A percentile compares a stretch with the other conserved stretches of the same genome.
Evolutionary conservation across 257 asterid species (phyloP).

Genomic region (Asclepias syriaca): DNA sequence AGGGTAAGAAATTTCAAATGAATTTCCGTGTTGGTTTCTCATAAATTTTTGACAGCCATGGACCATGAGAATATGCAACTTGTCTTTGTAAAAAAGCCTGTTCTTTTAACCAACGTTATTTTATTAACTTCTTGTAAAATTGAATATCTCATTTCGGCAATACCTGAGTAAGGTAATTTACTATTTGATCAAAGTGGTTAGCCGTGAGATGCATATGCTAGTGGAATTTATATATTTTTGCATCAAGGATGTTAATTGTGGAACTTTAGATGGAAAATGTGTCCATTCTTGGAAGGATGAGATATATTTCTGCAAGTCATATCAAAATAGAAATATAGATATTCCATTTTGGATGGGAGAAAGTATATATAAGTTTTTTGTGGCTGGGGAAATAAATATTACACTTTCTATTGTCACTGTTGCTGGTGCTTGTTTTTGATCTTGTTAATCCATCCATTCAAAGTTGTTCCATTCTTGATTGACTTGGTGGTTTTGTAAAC

Average conservation of each 20-base stretch:
- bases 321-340: background rate
- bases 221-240: background rate
- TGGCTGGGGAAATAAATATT: background rate
- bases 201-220: background rate
- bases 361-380: background rate
- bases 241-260: background rate
- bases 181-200: background rate
- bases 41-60: background rate
- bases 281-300: background rate
- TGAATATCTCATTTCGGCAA: background rate
- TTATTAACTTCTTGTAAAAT: background rate
- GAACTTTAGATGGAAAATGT: background rate
- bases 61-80: background rate
- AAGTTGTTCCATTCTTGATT: background rate
- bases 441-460: background rate
- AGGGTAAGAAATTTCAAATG: slow-evolving; percentile 52
- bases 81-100: background rate
- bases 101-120: background rate
- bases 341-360: background rate
- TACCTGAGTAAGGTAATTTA: background rate
- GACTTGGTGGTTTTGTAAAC: background rate
- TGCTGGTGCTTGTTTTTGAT: background rate
- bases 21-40: background rate
- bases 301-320: too few relatives aligned
- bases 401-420: background rate